Conservation (phyloP, 2,329 filamentous ascomycete genomes). For the Trichophyton rubrum region DNA sequence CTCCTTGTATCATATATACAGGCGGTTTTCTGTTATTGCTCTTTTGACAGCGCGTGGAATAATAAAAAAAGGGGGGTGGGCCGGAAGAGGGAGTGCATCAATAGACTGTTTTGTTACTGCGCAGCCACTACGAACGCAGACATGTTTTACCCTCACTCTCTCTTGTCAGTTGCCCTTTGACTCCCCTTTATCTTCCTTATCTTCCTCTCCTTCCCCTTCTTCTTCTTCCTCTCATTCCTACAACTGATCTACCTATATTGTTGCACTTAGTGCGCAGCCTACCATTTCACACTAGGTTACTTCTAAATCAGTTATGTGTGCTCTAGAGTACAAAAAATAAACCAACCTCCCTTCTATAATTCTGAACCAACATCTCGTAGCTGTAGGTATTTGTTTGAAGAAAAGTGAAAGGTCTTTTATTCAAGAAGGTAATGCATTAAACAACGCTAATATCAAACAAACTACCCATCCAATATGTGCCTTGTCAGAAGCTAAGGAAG, state of each 20-base stretch:
- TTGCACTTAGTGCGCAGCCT: not conserved
- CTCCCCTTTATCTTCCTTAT: not conserved
- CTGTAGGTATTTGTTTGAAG: not conserved
- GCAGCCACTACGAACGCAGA: not conserved
- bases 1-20: not conserved
- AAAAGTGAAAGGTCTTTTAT: not conserved
- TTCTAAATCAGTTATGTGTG: not conserved
- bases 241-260: not conserved
- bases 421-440: not conserved
- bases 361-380: not conserved
- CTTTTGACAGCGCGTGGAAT: slow-evolving; percentile 9
- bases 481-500: not conserved
- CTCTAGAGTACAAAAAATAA: not conserved
- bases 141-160: not conserved
- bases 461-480: not conserved
- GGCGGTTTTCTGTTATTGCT: slow-evolving; percentile 16
- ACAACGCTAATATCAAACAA: not conserved
- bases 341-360: not conserved
- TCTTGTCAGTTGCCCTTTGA: not conserved
- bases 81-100: not conserved
- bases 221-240: not conserved
- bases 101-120: not conserved
- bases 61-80: not conserved
- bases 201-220: not conserved
- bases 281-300: not conserved